Conservation (phyloP, 352 stramenopile species). For the Phytophthora brassicae region DNA sequence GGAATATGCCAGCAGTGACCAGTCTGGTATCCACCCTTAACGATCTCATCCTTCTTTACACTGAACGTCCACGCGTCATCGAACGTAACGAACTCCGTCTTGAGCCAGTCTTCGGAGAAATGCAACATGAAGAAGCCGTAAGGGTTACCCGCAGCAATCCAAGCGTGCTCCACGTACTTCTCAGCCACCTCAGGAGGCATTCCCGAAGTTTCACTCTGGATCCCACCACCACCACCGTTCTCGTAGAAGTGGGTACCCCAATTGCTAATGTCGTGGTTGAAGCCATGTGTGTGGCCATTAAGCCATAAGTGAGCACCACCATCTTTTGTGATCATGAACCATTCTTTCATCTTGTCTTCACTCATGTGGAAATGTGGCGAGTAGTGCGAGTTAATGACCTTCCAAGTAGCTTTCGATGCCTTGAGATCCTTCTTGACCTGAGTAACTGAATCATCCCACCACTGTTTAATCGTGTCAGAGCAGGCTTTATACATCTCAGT, state of each 20-base stretch:
- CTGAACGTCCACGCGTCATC: slow-evolving; percentile 82
- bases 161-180: slow-evolving; percentile 82
- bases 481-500: slow-evolving; percentile 80
- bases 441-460: slow-evolving; percentile 74
- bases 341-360: slow-evolving; percentile 88
- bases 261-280: slow-evolving; percentile 85
- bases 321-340: slow-evolving; percentile 84
- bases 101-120: slow-evolving; percentile 86
- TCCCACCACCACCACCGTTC: slow-evolving; percentile 84
- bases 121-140: slow-evolving; percentile 88
- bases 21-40: slow-evolving; percentile 77
- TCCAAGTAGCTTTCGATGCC: slow-evolving; percentile 78
- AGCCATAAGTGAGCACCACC: slow-evolving; percentile 76
- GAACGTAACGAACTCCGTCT: slow-evolving; percentile 84
- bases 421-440: slow-evolving; percentile 73
- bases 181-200: slow-evolving; percentile 66
- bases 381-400: slow-evolving; percentile 91
- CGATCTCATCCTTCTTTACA: slow-evolving; percentile 71
- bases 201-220: slow-evolving; percentile 84
- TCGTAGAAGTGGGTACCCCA: slow-evolving; percentile 90
- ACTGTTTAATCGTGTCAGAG: slow-evolving; percentile 69
- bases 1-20: slow-evolving; percentile 87
- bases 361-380: slow-evolving; percentile 90
- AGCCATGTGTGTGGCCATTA: slow-evolving; percentile 87
- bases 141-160: slow-evolving; percentile 76